Percentiles rank a stretch among this genome's conserved stretches.
Evolutionary conservation across 2,329 filamentous ascomycete genomes (phyloP).

Genomic region (Xylariaceae sp.): DNA sequence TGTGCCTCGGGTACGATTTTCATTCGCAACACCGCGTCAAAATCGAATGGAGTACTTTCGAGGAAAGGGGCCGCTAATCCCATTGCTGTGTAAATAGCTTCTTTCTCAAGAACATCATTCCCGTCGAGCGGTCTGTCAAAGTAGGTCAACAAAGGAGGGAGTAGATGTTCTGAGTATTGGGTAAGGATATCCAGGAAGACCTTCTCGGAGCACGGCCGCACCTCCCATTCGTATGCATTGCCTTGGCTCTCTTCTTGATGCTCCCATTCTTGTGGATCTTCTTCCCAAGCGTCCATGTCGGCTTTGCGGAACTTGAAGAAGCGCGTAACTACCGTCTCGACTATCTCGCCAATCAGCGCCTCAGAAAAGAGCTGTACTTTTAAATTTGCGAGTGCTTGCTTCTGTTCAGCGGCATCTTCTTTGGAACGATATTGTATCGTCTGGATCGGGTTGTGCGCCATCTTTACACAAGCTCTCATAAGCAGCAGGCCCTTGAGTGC

Average conservation of each 20-base stretch:
- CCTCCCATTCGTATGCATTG: conserved; percentile 87
- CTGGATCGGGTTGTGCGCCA: conserved; percentile 76
- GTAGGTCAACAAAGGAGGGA: conserved; percentile 76
- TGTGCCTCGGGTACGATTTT: conserved; percentile 80
- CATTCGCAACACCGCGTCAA: conserved; percentile 72
- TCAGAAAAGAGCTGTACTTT: conserved; percentile 73
- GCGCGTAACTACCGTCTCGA: conserved; percentile 79
- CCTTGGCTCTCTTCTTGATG: conserved; percentile 80
- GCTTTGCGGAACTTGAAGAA: conserved; percentile 84
- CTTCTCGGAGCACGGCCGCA: conserved; percentile 89
- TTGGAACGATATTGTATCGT: conserved; percentile 80
- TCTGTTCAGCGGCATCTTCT: conserved; percentile 73
- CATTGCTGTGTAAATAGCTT: conserved; percentile 92
- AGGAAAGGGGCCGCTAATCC: conserved; percentile 80
- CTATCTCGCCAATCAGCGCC: conserved; percentile 74
- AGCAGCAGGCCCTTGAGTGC: conserved; percentile 81
- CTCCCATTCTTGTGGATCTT: conserved; percentile 95
- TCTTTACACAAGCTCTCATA: conserved; percentile 77
- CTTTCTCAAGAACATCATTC: conserved; percentile 76
- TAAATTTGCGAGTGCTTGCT: conserved; percentile 64
- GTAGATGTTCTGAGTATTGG: conserved; percentile 79
- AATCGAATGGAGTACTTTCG: conserved; percentile 68
- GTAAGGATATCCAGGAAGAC: conserved; percentile 88
- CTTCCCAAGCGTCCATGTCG: conserved; percentile 89
- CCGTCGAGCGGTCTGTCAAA: conserved; percentile 73